Percentiles rank a stretch among this genome's conserved stretches.
Evolutionary conservation across 305 asterid genomes (phyloP).

Genomic region (Fraxinus sp.): DNA sequence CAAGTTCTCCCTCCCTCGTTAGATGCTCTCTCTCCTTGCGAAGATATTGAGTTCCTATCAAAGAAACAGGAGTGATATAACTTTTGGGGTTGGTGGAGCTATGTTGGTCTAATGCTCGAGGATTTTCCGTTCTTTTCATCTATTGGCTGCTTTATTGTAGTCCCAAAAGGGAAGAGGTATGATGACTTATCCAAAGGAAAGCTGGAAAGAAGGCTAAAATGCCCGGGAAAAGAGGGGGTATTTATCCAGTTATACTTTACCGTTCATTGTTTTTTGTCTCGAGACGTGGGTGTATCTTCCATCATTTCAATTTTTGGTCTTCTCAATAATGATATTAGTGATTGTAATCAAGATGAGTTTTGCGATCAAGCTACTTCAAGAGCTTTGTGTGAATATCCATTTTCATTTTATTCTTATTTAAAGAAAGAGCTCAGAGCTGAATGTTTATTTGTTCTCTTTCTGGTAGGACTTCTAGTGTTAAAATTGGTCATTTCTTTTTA

Average conservation of each 20-base stretch:
- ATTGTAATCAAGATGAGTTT: constrained; percentile 29
- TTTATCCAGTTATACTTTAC: constrained; percentile 7
- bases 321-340: constrained; percentile 32
- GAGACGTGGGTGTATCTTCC: constrained; percentile 11
- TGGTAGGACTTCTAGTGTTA: background rate
- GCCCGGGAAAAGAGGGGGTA: constrained; percentile 30
- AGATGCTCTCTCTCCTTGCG: background rate
- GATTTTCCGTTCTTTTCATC: constrained; percentile 13
- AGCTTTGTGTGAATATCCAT: constrained; percentile 36
- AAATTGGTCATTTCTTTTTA: background rate
- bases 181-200: constrained; percentile 14
- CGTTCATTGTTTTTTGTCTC: constrained; percentile 3
- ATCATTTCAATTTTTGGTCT: constrained; percentile 21
- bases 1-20: background rate
- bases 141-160: constrained; percentile 6
- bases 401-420: constrained; percentile 24
- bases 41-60: background rate
- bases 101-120: constrained; percentile 24
- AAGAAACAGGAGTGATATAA: background rate
- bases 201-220: constrained; percentile 21
- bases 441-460: background rate
- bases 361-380: constrained; percentile 28
- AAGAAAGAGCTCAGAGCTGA: constrained; percentile 1
- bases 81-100: constrained; percentile 32
- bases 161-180: constrained; percentile 13